These are phyloP conservation scores for Melampsora americana DNA, from an alignment of 1,284 basidiomycete species.

Conservation along the genomic window DNA sequence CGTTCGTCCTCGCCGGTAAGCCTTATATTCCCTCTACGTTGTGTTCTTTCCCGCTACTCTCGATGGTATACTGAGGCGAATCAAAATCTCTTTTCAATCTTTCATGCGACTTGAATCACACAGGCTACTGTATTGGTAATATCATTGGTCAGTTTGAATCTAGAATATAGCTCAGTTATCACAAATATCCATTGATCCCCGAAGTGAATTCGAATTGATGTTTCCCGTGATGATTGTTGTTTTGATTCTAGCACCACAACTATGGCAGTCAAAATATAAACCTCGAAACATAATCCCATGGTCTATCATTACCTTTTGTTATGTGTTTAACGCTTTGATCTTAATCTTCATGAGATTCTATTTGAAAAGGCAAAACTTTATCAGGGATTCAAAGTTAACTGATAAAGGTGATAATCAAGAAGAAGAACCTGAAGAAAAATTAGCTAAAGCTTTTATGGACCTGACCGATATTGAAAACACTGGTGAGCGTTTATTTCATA, in stretches of 20 bases:
- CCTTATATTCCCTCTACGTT: no score
- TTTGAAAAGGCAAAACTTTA: not conserved
- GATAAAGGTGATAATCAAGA: not conserved
- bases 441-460: not conserved
- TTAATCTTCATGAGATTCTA: slow-evolving; percentile 12
- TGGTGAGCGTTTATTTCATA: not conserved
- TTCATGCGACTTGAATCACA: not conserved
- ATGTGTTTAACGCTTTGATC: not conserved
- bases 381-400: not conserved
- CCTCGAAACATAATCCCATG: not conserved
- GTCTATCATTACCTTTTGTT: not conserved
- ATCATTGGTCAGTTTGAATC: slow-evolving; percentile 8
- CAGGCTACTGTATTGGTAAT: slow-evolving; percentile 4
- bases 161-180: no score
- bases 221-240: not conserved
- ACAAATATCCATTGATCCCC: not conserved
- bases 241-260: not conserved
- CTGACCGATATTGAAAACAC: not conserved
- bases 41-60: not conserved
- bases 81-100: not conserved
- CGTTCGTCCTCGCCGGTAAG: not conserved
- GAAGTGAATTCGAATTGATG: no score
- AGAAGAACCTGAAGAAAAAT: not conserved
- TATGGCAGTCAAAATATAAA: slow-evolving; percentile 4
- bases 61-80: not conserved